Conservation (phyloP, 192 early-diverging fungal genomes). For the Backusella westeae region DNA sequence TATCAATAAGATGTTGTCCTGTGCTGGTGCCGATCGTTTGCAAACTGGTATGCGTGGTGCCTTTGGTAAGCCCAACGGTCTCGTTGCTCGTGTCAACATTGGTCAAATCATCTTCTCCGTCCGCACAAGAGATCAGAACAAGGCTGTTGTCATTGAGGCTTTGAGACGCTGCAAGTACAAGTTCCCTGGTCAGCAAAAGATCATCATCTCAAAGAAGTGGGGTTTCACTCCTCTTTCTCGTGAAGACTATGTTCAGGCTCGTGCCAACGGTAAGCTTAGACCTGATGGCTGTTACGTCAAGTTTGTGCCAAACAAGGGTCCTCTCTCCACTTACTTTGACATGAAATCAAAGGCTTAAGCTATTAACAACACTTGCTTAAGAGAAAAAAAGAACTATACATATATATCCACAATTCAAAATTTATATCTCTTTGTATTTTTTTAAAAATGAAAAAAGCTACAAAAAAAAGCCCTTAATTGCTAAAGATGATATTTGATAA, state of each 20-base stretch:
- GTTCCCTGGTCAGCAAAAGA: conserved; percentile 98
- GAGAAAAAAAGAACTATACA: neutral
- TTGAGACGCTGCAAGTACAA: conserved; percentile 97
- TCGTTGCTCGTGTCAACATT: conserved; percentile 97
- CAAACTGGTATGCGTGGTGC: conserved; percentile 99
- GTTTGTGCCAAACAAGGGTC: conserved; percentile 83
- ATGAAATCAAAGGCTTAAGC: neutral
- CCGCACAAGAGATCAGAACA: conserved; percentile 92
- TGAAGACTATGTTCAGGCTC: conserved; percentile 80
- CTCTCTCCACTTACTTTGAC: conserved; percentile 49
- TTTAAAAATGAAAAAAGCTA: too few relatives aligned
- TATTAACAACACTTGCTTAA: neutral
- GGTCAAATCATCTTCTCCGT: conserved; percentile 96
- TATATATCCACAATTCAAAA: neutral
- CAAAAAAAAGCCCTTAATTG: neutral
- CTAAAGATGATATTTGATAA: neutral
- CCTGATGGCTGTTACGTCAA: conserved; percentile 96
- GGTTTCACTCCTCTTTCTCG: conserved; percentile 98
- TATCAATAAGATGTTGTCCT: conserved; percentile 99
- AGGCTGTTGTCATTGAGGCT: conserved; percentile 86
- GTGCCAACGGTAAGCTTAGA: conserved; percentile 73
- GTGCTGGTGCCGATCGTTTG: conserved; percentile 98
- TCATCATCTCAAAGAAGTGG: conserved; percentile 99
- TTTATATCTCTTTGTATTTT: neutral
- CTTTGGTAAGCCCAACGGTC: conserved; percentile 94